Conservation (phyloP, 495 filamentous ascomycete species). For the Penicillium ochrochloron region DNA sequence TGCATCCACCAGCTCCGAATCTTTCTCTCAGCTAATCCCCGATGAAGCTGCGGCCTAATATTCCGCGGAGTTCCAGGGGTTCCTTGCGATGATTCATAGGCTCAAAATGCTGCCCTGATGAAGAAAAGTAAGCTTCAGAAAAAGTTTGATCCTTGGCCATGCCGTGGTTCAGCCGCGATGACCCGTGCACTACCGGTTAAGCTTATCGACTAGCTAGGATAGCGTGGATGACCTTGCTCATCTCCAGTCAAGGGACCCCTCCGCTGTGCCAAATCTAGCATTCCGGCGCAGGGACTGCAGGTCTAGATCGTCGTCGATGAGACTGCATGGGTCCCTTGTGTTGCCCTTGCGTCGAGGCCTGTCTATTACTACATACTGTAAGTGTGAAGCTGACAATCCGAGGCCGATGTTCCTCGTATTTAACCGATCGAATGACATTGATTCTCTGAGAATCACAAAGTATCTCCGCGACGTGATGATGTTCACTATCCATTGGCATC, state of each 20-base stretch:
- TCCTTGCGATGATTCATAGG: conserved; percentile 14
- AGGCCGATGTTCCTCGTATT: not conserved
- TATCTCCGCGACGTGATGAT: no score
- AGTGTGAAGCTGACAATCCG: not conserved
- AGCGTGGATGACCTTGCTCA: conserved; percentile 5
- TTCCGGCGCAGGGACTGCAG: not conserved
- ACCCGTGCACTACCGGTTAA: conserved; percentile 19
- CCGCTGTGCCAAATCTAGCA: not conserved
- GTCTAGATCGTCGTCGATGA: conserved; percentile 5
- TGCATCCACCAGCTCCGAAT: conserved; percentile 18
- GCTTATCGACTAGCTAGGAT: conserved; percentile 15
- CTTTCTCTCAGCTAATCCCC: conserved; percentile 1
- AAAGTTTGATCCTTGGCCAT: conserved; percentile 13
- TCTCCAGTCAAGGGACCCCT: not conserved
- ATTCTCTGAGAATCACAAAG: not conserved
- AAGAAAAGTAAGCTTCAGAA: not conserved
- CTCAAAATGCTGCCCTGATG: not conserved
- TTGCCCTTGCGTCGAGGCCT: conserved; percentile 7
- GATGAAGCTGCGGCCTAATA: conserved; percentile 8
- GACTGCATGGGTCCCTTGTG: not conserved
- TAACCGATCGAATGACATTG: not conserved
- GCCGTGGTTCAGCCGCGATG: conserved; percentile 12
- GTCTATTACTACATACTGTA: no score
- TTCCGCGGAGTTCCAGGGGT: not conserved
- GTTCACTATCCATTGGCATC: not conserved